Evolutionary conservation across 2,329 filamentous ascomycete species (phyloP).

Genomic region (Pestalotiopsis sp.): DNA sequence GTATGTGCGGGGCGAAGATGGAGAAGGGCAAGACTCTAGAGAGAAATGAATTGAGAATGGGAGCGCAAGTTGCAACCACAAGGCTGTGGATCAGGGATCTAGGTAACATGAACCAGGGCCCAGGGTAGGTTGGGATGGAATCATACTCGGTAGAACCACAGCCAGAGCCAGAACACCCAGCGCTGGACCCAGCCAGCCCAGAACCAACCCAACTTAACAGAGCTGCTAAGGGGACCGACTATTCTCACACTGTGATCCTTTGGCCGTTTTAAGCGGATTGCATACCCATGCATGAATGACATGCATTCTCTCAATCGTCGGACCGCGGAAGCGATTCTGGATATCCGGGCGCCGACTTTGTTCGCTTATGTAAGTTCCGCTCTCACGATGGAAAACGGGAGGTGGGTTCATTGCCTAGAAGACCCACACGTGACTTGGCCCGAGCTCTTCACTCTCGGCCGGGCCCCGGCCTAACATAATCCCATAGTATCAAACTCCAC

Average conservation of each 20-base stretch:
- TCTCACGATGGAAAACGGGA: too few species aligned
- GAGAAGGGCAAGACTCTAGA: not conserved
- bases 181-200: not conserved
- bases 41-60: not conserved
- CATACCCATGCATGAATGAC: not conserved
- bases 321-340: not conserved
- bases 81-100: not conserved
- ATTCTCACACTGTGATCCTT: not conserved
- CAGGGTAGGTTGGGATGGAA: too few species aligned
- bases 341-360: not conserved
- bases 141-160: too few species aligned
- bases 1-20: not conserved
- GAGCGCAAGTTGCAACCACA: not conserved
- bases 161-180: not conserved
- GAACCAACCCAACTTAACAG: not conserved
- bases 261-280: not conserved
- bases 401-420: not conserved
- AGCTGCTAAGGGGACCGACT: not conserved
- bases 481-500: not conserved
- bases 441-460: not conserved
- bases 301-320: not conserved
- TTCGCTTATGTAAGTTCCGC: not conserved
- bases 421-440: not conserved
- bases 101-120: not conserved
- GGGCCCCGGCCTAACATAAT: slow-evolving; percentile 2